Percentiles rank a stretch among this genome's conserved stretches.
These are phyloP conservation scores for Lobosporangium transversale DNA, from an alignment of 192 early-diverging fungal genomes.

Conservation along the genomic window DNA sequence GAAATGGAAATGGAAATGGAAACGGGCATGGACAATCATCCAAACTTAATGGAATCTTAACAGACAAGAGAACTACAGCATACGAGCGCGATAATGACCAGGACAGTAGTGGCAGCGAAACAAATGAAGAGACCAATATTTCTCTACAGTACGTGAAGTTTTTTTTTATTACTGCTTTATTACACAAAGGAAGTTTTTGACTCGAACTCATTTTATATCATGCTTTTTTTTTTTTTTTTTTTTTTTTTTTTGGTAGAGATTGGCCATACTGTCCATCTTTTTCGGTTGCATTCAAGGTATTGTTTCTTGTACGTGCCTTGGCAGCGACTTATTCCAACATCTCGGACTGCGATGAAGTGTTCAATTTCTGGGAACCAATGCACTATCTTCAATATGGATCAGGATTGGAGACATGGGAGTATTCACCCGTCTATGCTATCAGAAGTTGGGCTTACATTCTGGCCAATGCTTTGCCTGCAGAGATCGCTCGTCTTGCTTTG, in stretches of 20 bases:
- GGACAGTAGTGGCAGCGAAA: constrained; percentile 4
- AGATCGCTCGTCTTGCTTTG: constrained; percentile 57
- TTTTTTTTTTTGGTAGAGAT: no score
- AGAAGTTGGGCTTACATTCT: constrained; percentile 86
- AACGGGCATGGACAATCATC: neutral
- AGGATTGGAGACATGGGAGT: constrained; percentile 98
- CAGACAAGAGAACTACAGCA: constrained; percentile 5
- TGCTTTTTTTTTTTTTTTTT: no score
- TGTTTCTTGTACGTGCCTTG: constrained; percentile 63
- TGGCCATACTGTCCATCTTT: constrained; percentile 60
- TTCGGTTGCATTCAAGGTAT: constrained; percentile 61
- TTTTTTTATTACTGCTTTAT: neutral
- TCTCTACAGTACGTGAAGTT: neutral
- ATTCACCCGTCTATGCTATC: constrained; percentile 87
- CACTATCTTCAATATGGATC: constrained; percentile 86
- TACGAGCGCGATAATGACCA: constrained; percentile 13
- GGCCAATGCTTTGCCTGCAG: constrained; percentile 63
- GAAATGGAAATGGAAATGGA: no score
- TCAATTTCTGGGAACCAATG: constrained; percentile 97
- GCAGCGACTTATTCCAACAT: constrained; percentile 68
- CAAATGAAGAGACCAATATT: neutral
- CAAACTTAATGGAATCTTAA: constrained; percentile 15
- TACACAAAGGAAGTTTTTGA: no score
- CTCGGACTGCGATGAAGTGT: constrained; percentile 88
- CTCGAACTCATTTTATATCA: neutral